These are phyloP conservation scores for Trichoderma atroviride DNA, from an alignment of 2,329 filamentous ascomycete species.

Conservation along the genomic window DNA sequence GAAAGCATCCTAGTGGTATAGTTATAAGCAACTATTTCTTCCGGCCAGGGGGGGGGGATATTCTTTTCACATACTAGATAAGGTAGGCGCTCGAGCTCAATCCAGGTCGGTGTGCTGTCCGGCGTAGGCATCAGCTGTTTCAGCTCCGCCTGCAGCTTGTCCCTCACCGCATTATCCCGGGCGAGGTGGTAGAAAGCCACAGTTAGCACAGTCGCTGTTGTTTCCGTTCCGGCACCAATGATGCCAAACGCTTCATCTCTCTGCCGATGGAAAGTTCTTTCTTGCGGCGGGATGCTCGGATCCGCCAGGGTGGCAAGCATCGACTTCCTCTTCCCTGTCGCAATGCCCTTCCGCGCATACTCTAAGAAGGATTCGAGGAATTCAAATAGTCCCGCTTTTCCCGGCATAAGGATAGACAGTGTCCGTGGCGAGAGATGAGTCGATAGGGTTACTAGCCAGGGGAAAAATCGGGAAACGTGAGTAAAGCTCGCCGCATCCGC, in stretches of 20 bases:
- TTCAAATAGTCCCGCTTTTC: slow-evolving; percentile 23
- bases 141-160: slow-evolving; percentile 28
- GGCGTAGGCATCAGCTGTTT: slow-evolving; percentile 16
- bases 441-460: slow-evolving; percentile 17
- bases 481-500: slow-evolving; percentile 15
- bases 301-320: slow-evolving; percentile 24
- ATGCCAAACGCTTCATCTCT: slow-evolving; percentile 30
- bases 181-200: slow-evolving; percentile 27
- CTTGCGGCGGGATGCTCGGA: slow-evolving; percentile 22
- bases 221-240: slow-evolving; percentile 31
- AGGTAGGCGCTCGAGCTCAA: slow-evolving; percentile 27
- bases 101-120: slow-evolving; percentile 22
- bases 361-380: slow-evolving; percentile 12
- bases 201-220: slow-evolving; percentile 26
- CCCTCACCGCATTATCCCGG: slow-evolving; percentile 13
- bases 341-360: neutral
- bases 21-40: neutral
- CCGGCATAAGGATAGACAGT: slow-evolving; percentile 17
- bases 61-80: slow-evolving; percentile 26
- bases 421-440: slow-evolving; percentile 15
- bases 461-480: slow-evolving; percentile 28
- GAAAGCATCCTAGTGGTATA: slow-evolving; percentile 26
- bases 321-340: slow-evolving; percentile 6
- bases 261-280: slow-evolving; percentile 27
- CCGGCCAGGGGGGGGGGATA: neutral